Percentiles rank a stretch among this genome's conserved stretches.
Evolutionary conservation across 148 eudicot species (phyloP).

Genomic region (Silene uniflora): DNA sequence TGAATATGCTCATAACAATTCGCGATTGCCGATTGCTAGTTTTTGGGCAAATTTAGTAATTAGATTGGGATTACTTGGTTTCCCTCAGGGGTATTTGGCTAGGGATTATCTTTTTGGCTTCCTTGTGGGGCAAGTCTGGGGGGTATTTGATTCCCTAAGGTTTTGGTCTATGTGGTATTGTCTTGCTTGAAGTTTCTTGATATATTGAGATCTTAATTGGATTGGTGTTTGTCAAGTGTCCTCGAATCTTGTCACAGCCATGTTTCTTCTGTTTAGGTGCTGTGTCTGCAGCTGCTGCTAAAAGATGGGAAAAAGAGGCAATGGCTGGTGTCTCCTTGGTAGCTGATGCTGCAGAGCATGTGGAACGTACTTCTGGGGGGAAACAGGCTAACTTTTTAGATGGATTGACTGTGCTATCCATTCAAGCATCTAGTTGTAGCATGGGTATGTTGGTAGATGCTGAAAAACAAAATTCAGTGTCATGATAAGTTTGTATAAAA

Average conservation of each 20-base stretch:
- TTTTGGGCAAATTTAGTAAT: not conserved
- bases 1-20: not conserved
- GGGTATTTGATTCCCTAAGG: not conserved
- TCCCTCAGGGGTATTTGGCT: not conserved
- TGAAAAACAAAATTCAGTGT: slow-evolving; percentile 4
- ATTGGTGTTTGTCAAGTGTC: not conserved
- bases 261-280: slow-evolving; percentile 29
- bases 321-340: slow-evolving; percentile 98
- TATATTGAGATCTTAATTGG: not conserved
- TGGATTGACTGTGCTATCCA: slow-evolving; percentile 35
- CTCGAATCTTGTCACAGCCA: not conserved
- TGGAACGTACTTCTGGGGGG: slow-evolving; percentile 66
- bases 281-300: slow-evolving; percentile 62
- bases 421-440: slow-evolving; percentile 23
- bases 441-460: slow-evolving; percentile 21
- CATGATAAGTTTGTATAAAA: slow-evolving; percentile 11
- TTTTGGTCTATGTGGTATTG: not conserved
- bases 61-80: not conserved
- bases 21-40: not conserved
- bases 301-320: slow-evolving; percentile 97
- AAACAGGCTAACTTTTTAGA: slow-evolving; percentile 43
- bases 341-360: slow-evolving; percentile 99
- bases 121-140: not conserved
- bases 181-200: not conserved
- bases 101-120: not conserved